phyloP scores from a whole-genome alignment of 306 rosid species.

The Dicorynia guianensis region DNA sequence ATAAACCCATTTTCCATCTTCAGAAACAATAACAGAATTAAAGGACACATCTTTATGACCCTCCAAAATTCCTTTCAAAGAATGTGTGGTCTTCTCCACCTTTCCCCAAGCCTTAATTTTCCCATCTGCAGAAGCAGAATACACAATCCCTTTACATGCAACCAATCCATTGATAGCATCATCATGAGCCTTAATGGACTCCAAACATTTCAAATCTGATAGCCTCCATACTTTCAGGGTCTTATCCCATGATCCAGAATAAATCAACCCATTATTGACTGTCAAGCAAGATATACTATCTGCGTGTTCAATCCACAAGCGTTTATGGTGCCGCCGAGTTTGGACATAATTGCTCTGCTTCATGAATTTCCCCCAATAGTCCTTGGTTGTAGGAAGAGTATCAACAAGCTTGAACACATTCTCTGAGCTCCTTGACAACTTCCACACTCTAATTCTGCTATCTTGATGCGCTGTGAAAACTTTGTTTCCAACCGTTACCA shows the following conservation, averaged over 20 bases:
- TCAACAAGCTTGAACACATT: slow-evolving; percentile 60
- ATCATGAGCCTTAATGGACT: slow-evolving; percentile 80
- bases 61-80: slow-evolving; percentile 65
- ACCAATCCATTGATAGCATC: slow-evolving; percentile 89
- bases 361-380: slow-evolving; percentile 66
- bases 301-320: slow-evolving; percentile 86
- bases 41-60: slow-evolving; percentile 84
- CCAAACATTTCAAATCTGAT: slow-evolving; percentile 67
- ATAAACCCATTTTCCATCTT: slow-evolving; percentile 84
- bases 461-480: slow-evolving; percentile 73
- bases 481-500: slow-evolving; percentile 60
- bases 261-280: slow-evolving; percentile 66
- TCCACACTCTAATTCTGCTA: slow-evolving; percentile 68
- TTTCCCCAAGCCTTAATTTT: slow-evolving; percentile 88
- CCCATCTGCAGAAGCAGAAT: slow-evolving; percentile 98
- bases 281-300: slow-evolving; percentile 90
- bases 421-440: slow-evolving; percentile 67
- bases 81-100: slow-evolving; percentile 55
- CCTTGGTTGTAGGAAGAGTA: slow-evolving; percentile 64
- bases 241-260: slow-evolving; percentile 97
- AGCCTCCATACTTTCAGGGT: slow-evolving; percentile 67
- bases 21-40: slow-evolving; percentile 73
- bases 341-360: slow-evolving; percentile 71
- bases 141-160: slow-evolving; percentile 70
- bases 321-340: slow-evolving; percentile 65